These are phyloP conservation scores for Sisymbrium irio DNA, from an alignment of 345 rosid genomes.

Conservation along the genomic window DNA sequence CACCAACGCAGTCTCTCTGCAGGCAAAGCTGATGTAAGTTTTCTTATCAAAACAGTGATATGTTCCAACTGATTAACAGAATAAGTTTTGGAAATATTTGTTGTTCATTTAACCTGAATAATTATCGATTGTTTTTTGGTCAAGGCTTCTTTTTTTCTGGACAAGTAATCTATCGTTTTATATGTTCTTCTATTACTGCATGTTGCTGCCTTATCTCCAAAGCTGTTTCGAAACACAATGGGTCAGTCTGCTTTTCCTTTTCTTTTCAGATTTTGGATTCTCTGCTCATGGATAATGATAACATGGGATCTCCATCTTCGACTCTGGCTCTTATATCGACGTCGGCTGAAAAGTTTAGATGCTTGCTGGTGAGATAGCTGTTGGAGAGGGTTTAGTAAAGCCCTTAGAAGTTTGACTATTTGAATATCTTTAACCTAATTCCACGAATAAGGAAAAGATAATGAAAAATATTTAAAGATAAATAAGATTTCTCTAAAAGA, in stretches of 20 bases:
- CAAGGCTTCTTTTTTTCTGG: background rate
- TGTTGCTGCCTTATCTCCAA: conserved; percentile 1
- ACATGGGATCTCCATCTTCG: conserved; percentile 49
- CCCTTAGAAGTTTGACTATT: too few relatives aligned
- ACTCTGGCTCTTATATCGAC: conserved; percentile 39
- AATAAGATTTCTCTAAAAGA: too few relatives aligned
- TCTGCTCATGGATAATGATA: conserved; percentile 59
- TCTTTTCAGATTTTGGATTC: conserved; percentile 56
- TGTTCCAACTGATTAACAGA: background rate
- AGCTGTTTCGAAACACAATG: conserved; percentile 1
- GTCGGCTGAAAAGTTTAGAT: too few relatives aligned
- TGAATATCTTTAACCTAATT: too few relatives aligned
- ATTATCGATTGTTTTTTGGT: conserved; percentile 7
- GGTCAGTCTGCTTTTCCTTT: conserved; percentile 13
- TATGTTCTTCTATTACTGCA: background rate
- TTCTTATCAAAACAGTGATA: background rate
- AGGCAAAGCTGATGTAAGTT: conserved; percentile 75
- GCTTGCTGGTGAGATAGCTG: too few relatives aligned
- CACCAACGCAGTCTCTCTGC: conserved; percentile 70
- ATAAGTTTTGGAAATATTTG: background rate
- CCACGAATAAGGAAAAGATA: too few relatives aligned
- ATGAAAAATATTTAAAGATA: too few relatives aligned
- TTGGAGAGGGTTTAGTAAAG: too few relatives aligned
- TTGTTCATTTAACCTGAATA: background rate
- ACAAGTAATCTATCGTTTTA: background rate